Conservation (phyloP, 2,329 filamentous ascomycete species). For the Penicillium sp. region DNA sequence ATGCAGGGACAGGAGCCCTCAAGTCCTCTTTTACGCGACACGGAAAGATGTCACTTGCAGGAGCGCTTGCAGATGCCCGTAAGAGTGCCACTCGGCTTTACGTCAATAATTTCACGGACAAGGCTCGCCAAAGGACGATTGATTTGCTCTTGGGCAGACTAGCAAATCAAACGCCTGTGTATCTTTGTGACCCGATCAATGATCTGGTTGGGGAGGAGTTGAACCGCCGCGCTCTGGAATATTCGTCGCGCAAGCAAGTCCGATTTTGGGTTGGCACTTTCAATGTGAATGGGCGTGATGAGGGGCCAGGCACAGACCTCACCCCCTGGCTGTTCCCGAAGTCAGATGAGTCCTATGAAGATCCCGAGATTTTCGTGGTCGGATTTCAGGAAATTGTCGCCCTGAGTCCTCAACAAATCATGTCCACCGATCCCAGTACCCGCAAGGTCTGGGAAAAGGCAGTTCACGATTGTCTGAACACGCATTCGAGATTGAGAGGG, state of each 20-base stretch:
- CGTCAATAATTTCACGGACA: conserved; percentile 97
- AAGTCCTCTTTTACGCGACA: conserved; percentile 93
- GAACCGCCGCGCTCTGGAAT: conserved; percentile 62
- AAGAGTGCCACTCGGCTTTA: conserved; percentile 93
- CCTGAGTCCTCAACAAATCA: conserved; percentile 94
- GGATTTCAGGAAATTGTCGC: conserved; percentile 99
- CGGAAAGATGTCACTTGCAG: conserved; percentile 93
- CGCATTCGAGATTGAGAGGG: conserved; percentile 59
- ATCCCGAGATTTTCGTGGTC: conserved; percentile 82
- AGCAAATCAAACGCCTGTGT: conserved; percentile 76
- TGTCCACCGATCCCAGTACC: conserved; percentile 90
- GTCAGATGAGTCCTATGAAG: conserved; percentile 52
- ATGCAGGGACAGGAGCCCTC: conserved; percentile 90
- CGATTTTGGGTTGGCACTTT: conserved; percentile 85
- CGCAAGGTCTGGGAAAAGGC: conserved; percentile 82
- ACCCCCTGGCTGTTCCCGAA: conserved; percentile 75
- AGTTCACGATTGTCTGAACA: conserved; percentile 73
- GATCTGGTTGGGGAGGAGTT: conserved; percentile 82
- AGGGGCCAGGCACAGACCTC: conserved; percentile 73
- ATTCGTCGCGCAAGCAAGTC: conserved; percentile 68
- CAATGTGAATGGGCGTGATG: conserved; percentile 85
- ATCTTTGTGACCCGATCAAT: conserved; percentile 90
- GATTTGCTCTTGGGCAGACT: conserved; percentile 85
- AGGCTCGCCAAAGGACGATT: conserved; percentile 87
- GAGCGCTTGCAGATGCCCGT: conserved; percentile 87